Evolutionary conservation across 208 protist genomes (phyloP), one percentile per base, ranked within the genome.

Genomic region (Acanthamoeba culbertsoni): DNA sequence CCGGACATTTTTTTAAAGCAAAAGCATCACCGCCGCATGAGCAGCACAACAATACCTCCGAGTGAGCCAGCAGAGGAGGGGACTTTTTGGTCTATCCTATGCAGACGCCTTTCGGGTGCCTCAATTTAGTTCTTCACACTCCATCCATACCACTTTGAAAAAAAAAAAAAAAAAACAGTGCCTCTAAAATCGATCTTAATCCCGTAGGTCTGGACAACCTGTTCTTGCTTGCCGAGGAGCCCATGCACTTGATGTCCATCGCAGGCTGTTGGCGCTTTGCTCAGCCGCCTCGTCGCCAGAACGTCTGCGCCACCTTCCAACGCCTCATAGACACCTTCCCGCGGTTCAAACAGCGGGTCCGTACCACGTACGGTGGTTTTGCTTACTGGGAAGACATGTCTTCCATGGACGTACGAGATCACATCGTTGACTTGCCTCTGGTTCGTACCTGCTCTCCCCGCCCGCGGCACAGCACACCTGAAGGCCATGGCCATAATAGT

Each of bases 171-270:
- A n/a, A n/a, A n/a, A n/a, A n/a, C n/a, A n/a, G n/a, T n/a, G n/a
- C n/a, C n/a, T n/a, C n/a, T n/a, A n/a, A n/a, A n/a, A n/a, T n/a
- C n/a, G n/a, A n/a, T n/a, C n/a, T n/a, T n/a, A n/a, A n/a, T n/a
- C n/a, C n/a, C n/a, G 51, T 59, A 79, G 68, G 68, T 12, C 23
- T 79, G 37, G 68, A 79, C 68, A 79, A 79, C n/a, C 26, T 79
- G 68, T 79, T 79, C 42, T 42, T 79, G 12, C 23, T 79, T 14
- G 68, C 68, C 4, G 68, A 79, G 42, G 26, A 48, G 18, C 68
- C 68, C 1, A 26, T 51, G 40, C 68, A 79, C 68, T n/a, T 79
- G 68, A 79, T 79, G 68, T 33, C 68, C 40, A 79, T 79, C 68
- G 68, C 68, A 18, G 68, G 68, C 68, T 79, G 68, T 42, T 79